phyloP scores from a whole-genome alignment of 192 early-diverging fungal genomes.

The Rhizophagus sp. region DNA sequence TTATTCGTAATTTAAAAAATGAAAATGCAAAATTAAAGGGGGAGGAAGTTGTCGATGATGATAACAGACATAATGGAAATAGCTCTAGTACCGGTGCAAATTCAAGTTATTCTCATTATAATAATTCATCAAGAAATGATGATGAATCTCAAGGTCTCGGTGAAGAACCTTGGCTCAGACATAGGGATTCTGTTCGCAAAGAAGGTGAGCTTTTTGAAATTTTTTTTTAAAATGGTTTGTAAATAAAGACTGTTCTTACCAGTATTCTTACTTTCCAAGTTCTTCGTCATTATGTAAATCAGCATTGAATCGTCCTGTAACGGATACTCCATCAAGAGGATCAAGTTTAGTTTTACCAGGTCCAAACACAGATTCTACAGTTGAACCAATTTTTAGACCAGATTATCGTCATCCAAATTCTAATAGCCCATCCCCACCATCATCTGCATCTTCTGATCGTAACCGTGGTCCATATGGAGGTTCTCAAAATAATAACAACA shows the following conservation, averaged over 20 bases:
- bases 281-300: not conserved
- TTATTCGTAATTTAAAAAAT: not conserved
- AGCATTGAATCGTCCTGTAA: conserved; percentile 7
- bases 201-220: not conserved
- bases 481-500: not conserved
- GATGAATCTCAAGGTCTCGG: conserved; percentile 10
- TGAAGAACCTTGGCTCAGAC: conserved; percentile 29
- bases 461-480: not conserved
- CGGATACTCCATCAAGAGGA: not conserved
- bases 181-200: not conserved
- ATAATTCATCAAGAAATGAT: not conserved
- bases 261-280: not conserved
- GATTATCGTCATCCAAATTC: conserved; percentile 22
- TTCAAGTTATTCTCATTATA: not conserved
- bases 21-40: conserved; percentile 19
- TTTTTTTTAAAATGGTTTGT: not conserved
- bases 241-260: not conserved
- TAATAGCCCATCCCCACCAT: not conserved
- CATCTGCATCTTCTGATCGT: not conserved
- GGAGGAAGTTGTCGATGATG: not conserved
- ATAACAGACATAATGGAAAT: not conserved
- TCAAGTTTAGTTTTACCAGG: conserved; percentile 7
- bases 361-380: conserved; percentile 1
- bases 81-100: not conserved
- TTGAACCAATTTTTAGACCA: conserved; percentile 19